phyloP scores from a whole-genome alignment of 495 filamentous ascomycete genomes.

The Pseudotulostoma volvatum region DNA sequence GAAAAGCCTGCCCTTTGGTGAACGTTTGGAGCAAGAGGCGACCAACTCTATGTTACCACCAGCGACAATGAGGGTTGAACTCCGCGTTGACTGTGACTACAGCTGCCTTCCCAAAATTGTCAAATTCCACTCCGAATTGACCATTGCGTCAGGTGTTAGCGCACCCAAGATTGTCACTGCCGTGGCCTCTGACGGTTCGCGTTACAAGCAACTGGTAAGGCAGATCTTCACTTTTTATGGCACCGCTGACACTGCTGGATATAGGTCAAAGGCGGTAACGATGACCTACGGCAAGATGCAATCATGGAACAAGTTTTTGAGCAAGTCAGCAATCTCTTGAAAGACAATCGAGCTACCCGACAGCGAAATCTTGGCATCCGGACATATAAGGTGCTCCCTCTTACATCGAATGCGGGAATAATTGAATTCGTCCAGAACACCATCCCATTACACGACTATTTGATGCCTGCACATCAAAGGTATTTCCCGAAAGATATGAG shows the following conservation, averaged over 20 bases:
- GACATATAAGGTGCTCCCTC: constrained; percentile 89
- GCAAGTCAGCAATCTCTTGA: constrained; percentile 78
- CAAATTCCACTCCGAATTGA: constrained; percentile 52
- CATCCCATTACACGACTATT: constrained; percentile 72
- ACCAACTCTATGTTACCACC: constrained; percentile 57
- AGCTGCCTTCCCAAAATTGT: constrained; percentile 51
- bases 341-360: constrained; percentile 66
- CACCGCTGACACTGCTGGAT: neutral
- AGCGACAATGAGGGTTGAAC: constrained; percentile 69
- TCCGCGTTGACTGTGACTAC: constrained; percentile 62
- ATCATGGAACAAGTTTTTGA: constrained; percentile 99
- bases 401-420: constrained; percentile 69
- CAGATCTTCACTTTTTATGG: neutral
- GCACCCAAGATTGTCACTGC: constrained; percentile 82
- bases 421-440: constrained; percentile 96
- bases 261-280: constrained; percentile 80
- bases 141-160: constrained; percentile 77
- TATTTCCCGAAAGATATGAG: constrained; percentile 81
- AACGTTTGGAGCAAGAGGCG: constrained; percentile 37
- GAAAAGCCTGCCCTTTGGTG: constrained; percentile 39
- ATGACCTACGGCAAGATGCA: constrained; percentile 94
- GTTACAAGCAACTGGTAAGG: constrained; percentile 70
- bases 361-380: constrained; percentile 78
- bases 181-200: constrained; percentile 53
- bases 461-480: constrained; percentile 74